Evolutionary conservation across 148 eudicot genomes (phyloP).

Genomic region (Amaranthus hypochondriacus): DNA sequence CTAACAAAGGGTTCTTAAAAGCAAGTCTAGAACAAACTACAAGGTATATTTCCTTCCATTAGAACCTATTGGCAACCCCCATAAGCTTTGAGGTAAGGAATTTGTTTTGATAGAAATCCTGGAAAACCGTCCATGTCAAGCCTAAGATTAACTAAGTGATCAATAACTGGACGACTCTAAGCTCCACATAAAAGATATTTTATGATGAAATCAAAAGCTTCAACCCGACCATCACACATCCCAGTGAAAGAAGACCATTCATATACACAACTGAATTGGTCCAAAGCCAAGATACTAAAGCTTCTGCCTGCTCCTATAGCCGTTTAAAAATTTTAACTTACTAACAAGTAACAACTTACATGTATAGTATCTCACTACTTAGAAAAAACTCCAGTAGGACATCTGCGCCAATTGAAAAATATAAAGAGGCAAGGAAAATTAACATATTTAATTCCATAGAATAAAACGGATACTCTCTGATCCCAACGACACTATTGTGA

Average conservation of each 20-base stretch:
- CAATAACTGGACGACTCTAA: neutral
- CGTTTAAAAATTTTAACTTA: neutral
- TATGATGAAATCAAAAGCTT: neutral
- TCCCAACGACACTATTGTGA: slow-evolving; percentile 94
- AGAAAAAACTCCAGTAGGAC: neutral
- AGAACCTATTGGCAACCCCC: neutral
- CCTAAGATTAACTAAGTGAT: neutral
- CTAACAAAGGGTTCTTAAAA: neutral
- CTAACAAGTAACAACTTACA: neutral
- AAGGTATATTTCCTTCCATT: neutral
- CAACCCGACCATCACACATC: neutral
- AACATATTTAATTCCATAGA: neutral
- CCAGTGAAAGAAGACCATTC: neutral
- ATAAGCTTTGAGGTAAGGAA: neutral
- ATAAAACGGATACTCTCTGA: slow-evolving; percentile 77
- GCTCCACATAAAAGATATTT: neutral
- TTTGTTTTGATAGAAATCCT: neutral
- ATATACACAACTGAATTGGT: neutral
- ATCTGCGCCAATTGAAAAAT: neutral
- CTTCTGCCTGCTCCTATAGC: neutral
- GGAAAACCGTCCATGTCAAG: neutral
- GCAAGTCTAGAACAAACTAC: neutral
- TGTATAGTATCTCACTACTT: neutral
- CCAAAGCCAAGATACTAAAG: neutral
- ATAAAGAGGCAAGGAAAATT: neutral